These are phyloP conservation scores for Hymenoscyphus salicellus DNA, from an alignment of 2,329 filamentous ascomycete genomes.

Conservation along the genomic window DNA sequence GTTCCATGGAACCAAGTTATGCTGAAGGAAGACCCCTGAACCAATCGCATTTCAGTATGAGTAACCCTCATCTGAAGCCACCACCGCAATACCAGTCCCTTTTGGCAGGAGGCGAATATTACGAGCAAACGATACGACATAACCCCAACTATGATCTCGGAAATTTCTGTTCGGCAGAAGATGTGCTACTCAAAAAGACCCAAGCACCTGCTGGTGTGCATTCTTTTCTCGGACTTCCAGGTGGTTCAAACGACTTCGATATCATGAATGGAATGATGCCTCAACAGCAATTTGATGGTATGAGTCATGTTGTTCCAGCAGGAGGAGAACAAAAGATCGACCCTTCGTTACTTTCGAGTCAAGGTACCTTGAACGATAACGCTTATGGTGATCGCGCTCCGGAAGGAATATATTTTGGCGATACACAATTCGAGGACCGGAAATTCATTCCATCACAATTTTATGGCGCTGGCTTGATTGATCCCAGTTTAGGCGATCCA, in stretches of 20 bases:
- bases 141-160: constrained; percentile 16
- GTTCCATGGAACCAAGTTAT: constrained; percentile 30
- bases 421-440: constrained; percentile 22
- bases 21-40: constrained; percentile 33
- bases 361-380: constrained; percentile 20
- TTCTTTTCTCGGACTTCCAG: constrained; percentile 39
- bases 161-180: constrained; percentile 31
- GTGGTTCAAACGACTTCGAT: constrained; percentile 34
- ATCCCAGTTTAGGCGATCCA: constrained; percentile 20
- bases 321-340: constrained; percentile 30
- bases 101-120: constrained; percentile 47
- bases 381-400: constrained; percentile 17
- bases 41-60: constrained; percentile 49
- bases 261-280: constrained; percentile 21
- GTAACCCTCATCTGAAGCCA: constrained; percentile 48
- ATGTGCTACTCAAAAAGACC: constrained; percentile 44
- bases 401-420: constrained; percentile 27
- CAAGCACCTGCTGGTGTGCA: constrained; percentile 35
- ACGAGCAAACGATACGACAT: constrained; percentile 39
- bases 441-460: constrained; percentile 22
- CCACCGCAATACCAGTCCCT: constrained; percentile 46
- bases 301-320: constrained; percentile 4
- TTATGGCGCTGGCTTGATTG: constrained; percentile 12
- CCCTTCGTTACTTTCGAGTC: constrained; percentile 28
- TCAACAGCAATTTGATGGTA: constrained; percentile 18